Evolutionary conservation across 345 rosid species (phyloP).

Genomic region (Acer saccharum): DNA sequence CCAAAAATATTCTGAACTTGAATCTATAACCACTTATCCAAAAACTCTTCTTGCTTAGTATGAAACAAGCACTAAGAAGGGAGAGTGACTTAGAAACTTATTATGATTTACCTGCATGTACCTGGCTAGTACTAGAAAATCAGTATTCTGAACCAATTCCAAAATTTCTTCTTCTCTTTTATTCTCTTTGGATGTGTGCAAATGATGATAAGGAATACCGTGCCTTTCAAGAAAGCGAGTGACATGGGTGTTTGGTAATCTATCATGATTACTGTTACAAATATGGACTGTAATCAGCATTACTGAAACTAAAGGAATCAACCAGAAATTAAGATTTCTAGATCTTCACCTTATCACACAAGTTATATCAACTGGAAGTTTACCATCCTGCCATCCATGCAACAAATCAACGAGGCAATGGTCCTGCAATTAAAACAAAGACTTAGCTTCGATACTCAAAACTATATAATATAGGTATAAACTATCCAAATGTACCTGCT

Average conservation of each 20-base stretch:
- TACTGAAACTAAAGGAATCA: background rate
- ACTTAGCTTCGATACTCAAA: background rate
- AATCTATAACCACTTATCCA: background rate
- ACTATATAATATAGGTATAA: background rate
- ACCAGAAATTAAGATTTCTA: background rate
- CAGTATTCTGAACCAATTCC: constrained; percentile 79
- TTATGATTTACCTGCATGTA: constrained; percentile 89
- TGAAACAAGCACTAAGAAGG: constrained; percentile 5
- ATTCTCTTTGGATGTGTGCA: constrained; percentile 54
- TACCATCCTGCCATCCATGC: constrained; percentile 89
- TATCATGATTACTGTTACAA: constrained; percentile 76
- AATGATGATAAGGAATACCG: constrained; percentile 80
- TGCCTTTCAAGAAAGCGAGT: constrained; percentile 82
- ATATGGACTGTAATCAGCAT: constrained; percentile 17
- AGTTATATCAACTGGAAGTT: constrained; percentile 82
- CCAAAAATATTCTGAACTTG: constrained; percentile 3
- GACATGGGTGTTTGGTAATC: constrained; percentile 86
- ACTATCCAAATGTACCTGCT: constrained; percentile 51
- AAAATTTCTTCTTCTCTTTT: constrained; percentile 76
- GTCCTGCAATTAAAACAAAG: constrained; percentile 50
- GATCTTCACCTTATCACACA: constrained; percentile 79
- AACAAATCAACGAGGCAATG: constrained; percentile 91
- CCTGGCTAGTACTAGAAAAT: constrained; percentile 92
- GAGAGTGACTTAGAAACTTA: constrained; percentile 9
- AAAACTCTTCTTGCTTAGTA: background rate